Evolutionary conservation across 2,329 filamentous ascomycete genomes (phyloP).

Genomic region (Beauveria pseudobassiana): DNA sequence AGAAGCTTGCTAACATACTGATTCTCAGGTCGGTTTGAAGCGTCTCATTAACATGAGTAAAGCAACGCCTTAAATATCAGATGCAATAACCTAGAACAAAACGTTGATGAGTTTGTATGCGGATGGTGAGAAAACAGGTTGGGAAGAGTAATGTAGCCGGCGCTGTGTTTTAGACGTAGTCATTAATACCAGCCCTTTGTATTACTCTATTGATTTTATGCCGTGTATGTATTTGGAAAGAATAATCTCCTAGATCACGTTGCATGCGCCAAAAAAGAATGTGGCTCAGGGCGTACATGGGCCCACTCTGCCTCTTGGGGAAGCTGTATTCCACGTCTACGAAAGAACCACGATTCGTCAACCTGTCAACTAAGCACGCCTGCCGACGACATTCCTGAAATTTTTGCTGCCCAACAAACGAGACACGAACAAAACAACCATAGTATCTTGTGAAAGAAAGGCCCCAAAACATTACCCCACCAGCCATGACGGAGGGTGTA

Average conservation of each 20-base stretch:
- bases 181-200: constrained; percentile 13
- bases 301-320: neutral
- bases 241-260: neutral
- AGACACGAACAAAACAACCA: neutral
- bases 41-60: constrained; percentile 73
- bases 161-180: constrained; percentile 16
- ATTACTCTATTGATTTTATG: neutral
- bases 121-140: constrained; percentile 19
- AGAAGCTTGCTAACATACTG: constrained; percentile 30
- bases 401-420: neutral
- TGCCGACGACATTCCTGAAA: neutral
- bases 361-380: neutral
- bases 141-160: constrained; percentile 13
- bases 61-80: constrained; percentile 49
- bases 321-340: neutral
- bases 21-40: constrained; percentile 61
- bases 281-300: neutral
- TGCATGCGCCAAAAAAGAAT: neutral
- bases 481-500: constrained; percentile 32
- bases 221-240: neutral
- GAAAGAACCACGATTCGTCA: neutral
- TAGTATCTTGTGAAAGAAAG: neutral
- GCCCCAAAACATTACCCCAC: neutral
- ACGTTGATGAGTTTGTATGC: constrained; percentile 17
- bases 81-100: neutral